Evolutionary conservation across 257 asterid species (phyloP).

Genomic region (Parsonsia alboflavescens): DNA sequence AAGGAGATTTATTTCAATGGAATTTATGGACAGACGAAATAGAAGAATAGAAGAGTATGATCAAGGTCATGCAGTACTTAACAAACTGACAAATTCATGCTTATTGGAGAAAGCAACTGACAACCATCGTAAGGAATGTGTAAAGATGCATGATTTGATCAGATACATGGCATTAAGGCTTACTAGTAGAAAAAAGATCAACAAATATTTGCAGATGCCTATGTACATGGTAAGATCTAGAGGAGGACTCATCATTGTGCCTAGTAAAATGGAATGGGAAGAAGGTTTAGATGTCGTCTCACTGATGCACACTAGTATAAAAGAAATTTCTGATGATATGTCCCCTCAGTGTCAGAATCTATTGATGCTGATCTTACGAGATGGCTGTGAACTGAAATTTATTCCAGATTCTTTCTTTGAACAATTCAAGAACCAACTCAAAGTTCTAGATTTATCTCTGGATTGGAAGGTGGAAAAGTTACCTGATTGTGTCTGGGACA

Average conservation of each 20-base stretch:
- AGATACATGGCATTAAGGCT: conserved; percentile 28
- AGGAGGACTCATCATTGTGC: neutral
- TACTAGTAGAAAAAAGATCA: neutral
- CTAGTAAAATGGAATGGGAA: conserved; percentile 19
- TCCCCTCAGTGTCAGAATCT: conserved; percentile 29
- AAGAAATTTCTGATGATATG: conserved; percentile 11
- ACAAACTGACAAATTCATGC: conserved; percentile 26
- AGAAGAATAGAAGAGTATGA: conserved; percentile 22
- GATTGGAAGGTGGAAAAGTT: conserved; percentile 5
- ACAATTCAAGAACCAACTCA: conserved; percentile 7
- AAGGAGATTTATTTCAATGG: conserved; percentile 20
- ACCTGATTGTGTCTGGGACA: conserved; percentile 19
- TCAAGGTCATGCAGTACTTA: conserved; percentile 30
- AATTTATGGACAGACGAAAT: conserved; percentile 24
- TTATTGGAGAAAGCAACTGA: conserved; percentile 30
- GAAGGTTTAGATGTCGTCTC: conserved; percentile 26
- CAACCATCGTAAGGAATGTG: too few species aligned
- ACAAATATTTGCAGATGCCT: neutral
- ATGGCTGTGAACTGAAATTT: conserved; percentile 19
- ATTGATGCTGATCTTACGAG: conserved; percentile 22
- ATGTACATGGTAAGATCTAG: conserved; percentile 35
- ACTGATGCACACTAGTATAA: conserved; percentile 25
- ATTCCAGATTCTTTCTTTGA: conserved; percentile 30
- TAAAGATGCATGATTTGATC: conserved; percentile 34
- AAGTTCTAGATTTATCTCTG: neutral